Percentiles rank a stretch among this genome's conserved stretches.
phyloP scores from a whole-genome alignment of 768 basidiomycete genomes.

The Pluteus cervinus region DNA sequence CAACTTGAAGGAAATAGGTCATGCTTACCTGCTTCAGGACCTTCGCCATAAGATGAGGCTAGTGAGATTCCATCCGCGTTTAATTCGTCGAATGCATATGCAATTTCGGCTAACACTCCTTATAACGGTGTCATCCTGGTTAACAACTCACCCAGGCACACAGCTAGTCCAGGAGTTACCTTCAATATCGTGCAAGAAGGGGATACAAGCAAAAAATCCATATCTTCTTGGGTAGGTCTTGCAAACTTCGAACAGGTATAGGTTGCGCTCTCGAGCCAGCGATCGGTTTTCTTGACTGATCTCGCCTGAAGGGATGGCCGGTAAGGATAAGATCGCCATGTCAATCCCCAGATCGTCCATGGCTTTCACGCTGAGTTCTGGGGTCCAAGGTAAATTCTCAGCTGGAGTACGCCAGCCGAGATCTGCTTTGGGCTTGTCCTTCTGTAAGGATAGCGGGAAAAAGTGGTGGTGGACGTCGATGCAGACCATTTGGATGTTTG shows the following conservation, averaged over 20 bases:
- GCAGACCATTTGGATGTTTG: conserved; percentile 14
- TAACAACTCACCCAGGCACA: background rate
- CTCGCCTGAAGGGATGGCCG: conserved; percentile 40
- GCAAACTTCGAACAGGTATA: conserved; percentile 41
- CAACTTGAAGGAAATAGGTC: background rate
- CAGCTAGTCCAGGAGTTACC: conserved; percentile 30
- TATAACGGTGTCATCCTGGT: conserved; percentile 2
- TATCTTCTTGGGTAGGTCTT: conserved; percentile 46
- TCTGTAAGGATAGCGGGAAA: conserved; percentile 49
- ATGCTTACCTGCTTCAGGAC: conserved; percentile 43
- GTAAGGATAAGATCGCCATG: conserved; percentile 61
- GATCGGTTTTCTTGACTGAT: conserved; percentile 33
- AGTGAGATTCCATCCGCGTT: conserved; percentile 60
- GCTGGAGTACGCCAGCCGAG: conserved; percentile 59
- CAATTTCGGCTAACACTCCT: conserved; percentile 59
- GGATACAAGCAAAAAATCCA: conserved; percentile 65
- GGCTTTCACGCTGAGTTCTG: conserved; percentile 47
- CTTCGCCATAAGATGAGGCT: conserved; percentile 61
- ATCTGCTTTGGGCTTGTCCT: conserved; percentile 34
- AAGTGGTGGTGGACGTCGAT: conserved; percentile 80
- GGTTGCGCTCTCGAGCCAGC: conserved; percentile 41
- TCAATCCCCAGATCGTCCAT: conserved; percentile 60
- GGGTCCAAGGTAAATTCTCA: conserved; percentile 63
- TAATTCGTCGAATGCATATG: conserved; percentile 54
- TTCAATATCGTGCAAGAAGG: conserved; percentile 55